Percentiles rank a stretch among this genome's conserved stretches.
These are phyloP conservation scores for Ophiostoma australiae DNA, from an alignment of 2,329 filamentous ascomycete species.

Conservation along the genomic window DNA sequence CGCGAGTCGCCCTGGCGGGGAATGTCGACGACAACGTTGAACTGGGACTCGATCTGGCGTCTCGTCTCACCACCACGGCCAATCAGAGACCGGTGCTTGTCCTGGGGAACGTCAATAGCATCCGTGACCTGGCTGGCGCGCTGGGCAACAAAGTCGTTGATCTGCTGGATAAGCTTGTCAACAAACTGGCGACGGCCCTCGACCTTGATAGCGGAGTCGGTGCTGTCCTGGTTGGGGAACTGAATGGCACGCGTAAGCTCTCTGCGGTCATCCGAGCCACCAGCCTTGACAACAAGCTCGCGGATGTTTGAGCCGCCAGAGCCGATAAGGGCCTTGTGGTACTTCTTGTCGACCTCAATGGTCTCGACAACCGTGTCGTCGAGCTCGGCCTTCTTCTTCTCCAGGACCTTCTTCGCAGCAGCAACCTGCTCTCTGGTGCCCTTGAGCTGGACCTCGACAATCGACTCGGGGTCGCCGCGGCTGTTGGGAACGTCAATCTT, in stretches of 20 bases:
- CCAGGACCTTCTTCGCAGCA: constrained; percentile 82
- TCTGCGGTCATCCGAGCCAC: constrained; percentile 80
- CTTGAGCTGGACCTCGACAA: constrained; percentile 85
- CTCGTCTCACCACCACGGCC: constrained; percentile 86
- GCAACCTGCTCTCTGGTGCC: constrained; percentile 88
- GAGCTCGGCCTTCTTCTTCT: constrained; percentile 80
- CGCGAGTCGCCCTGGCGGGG: constrained; percentile 81
- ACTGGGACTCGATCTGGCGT: constrained; percentile 77
- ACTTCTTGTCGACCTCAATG: constrained; percentile 88
- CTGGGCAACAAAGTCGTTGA: constrained; percentile 75
- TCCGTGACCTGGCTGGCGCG: constrained; percentile 78
- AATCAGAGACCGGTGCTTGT: constrained; percentile 88
- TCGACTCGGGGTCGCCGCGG: constrained; percentile 62
- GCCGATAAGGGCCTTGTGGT: constrained; percentile 87
- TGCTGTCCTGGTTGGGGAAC: constrained; percentile 84
- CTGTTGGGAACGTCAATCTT: constrained; percentile 87
- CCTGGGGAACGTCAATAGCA: constrained; percentile 73
- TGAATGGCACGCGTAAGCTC: constrained; percentile 84
- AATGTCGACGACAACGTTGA: constrained; percentile 82
- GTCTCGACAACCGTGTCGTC: constrained; percentile 83
- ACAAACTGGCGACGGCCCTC: constrained; percentile 81
- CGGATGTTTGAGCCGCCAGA: constrained; percentile 81
- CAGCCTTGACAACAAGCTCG: constrained; percentile 79
- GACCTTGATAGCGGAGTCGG: constrained; percentile 77
- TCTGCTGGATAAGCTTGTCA: constrained; percentile 78